Evolutionary conservation across 805 yeast species (phyloP).

Genomic region (Candida sakaeoensis): DNA sequence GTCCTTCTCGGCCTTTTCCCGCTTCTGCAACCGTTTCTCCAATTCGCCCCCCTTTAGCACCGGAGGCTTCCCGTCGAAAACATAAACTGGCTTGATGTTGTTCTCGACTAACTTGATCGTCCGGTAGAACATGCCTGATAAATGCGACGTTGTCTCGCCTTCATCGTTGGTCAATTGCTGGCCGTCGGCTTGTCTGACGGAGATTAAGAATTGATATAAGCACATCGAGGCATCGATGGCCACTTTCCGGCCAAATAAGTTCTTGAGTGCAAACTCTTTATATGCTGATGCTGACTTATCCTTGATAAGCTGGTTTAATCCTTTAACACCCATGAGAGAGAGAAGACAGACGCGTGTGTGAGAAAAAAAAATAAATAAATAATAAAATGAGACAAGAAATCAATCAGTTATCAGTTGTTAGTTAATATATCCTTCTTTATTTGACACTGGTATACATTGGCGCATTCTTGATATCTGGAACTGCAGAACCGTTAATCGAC

Average conservation of each 20-base stretch:
- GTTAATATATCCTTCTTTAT: no score
- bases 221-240: conserved; percentile 98
- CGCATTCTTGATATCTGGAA: conserved; percentile 3
- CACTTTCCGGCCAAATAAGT: conserved; percentile 90
- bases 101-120: conserved; percentile 85
- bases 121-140: conserved; percentile 95
- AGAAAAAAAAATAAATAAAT: not conserved
- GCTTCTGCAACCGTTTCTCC: conserved; percentile 73
- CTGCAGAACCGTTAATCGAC: not conserved
- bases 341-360: not conserved
- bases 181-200: conserved; percentile 97
- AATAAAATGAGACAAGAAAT: not conserved
- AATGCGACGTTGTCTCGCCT: conserved; percentile 89
- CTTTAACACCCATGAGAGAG: conserved; percentile 30
- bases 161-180: conserved; percentile 80
- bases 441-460: conserved; percentile 4
- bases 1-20: conserved; percentile 79
- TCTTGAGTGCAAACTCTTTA: conserved; percentile 73
- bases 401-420: not conserved
- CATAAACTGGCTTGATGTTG: conserved; percentile 95
- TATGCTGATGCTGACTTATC: conserved; percentile 89
- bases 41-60: conserved; percentile 89
- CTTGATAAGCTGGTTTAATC: conserved; percentile 78
- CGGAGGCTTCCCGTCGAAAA: conserved; percentile 98
- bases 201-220: conserved; percentile 89